Conservation (phyloP, 805 yeast species). For the Yamadazyma tumulicola region DNA sequence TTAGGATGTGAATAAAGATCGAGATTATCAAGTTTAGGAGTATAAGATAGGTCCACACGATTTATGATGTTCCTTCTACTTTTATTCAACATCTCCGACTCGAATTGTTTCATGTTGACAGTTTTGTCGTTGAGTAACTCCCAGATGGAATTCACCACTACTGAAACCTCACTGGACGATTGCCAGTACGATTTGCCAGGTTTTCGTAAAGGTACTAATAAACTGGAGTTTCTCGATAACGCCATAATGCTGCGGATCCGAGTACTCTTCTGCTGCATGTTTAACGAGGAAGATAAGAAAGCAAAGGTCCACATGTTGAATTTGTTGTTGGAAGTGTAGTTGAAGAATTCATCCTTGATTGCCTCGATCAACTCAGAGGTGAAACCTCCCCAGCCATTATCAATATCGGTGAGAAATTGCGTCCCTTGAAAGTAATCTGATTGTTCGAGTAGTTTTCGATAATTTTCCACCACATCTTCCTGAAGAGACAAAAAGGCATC, state of each 20-base stretch:
- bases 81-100: conserved; percentile 38
- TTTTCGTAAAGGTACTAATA: conserved; percentile 51
- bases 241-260: conserved; percentile 46
- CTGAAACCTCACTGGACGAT: conserved; percentile 13
- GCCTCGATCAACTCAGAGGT: conserved; percentile 47
- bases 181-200: conserved; percentile 20
- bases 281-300: conserved; percentile 9
- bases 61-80: conserved; percentile 50
- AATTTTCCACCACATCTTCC: conserved; percentile 43
- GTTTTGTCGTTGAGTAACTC: conserved; percentile 28
- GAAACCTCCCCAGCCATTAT: conserved; percentile 84
- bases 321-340: conserved; percentile 31
- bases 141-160: conserved; percentile 37
- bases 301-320: conserved; percentile 36
- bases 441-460: conserved; percentile 65
- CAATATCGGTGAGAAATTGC: conserved; percentile 65
- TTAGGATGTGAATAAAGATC: background rate
- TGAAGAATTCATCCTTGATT: conserved; percentile 66
- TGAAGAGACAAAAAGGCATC: conserved; percentile 48
- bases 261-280: conserved; percentile 21
- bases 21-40: background rate
- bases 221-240: conserved; percentile 45
- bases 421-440: conserved; percentile 75
- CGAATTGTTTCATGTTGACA: conserved; percentile 42
- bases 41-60: conserved; percentile 16